Percentiles rank a stretch among this genome's conserved stretches.
Evolutionary conservation across 306 rosid species (phyloP).

Genomic region (Prunus armeniaca): DNA sequence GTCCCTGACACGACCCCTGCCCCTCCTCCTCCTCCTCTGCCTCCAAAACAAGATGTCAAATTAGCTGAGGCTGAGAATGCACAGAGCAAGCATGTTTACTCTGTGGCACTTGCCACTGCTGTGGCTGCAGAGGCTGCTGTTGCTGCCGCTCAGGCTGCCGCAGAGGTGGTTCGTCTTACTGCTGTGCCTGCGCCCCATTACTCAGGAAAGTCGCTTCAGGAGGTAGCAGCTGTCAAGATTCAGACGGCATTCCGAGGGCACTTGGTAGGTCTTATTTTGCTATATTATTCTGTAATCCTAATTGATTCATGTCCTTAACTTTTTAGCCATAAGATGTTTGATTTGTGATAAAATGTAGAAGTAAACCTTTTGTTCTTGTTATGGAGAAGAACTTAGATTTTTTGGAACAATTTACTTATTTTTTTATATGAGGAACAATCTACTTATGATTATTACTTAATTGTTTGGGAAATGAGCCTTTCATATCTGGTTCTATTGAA

Average conservation of each 20-base stretch:
- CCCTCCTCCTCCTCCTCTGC: slow-evolving; percentile 9
- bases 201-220: slow-evolving; percentile 41
- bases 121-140: slow-evolving; percentile 87
- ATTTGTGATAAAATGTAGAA: not conserved
- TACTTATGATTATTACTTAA: not conserved
- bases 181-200: slow-evolving; percentile 4
- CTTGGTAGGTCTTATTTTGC: slow-evolving; percentile 40
- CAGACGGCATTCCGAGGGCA: slow-evolving; percentile 73
- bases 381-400: not conserved
- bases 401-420: not conserved
- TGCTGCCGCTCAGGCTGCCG: slow-evolving; percentile 79
- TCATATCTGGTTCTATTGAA: not conserved
- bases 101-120: slow-evolving; percentile 79
- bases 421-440: too few species aligned
- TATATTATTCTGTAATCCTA: not conserved
- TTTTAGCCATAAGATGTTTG: not conserved
- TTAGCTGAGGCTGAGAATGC: slow-evolving; percentile 43
- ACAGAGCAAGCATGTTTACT: slow-evolving; percentile 62
- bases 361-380: not conserved
- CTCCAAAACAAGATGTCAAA: slow-evolving; percentile 33
- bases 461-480: not conserved
- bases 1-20: not conserved
- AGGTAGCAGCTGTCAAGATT: slow-evolving; percentile 66
- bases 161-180: slow-evolving; percentile 56
- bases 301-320: not conserved